Evolutionary conservation across 345 rosid genomes (phyloP).

Genomic region (Corchorus capsularis): DNA sequence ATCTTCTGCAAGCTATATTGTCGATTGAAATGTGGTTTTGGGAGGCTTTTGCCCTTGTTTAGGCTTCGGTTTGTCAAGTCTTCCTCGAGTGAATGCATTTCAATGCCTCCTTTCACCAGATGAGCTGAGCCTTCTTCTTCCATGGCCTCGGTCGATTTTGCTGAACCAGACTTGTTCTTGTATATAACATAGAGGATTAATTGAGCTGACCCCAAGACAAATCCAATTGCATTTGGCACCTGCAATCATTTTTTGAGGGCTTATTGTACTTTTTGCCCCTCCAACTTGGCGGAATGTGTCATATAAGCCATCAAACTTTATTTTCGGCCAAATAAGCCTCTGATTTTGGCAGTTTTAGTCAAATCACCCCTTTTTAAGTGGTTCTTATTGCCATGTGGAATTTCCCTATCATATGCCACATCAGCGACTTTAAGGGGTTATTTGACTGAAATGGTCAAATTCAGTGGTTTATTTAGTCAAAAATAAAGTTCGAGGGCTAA

Average conservation of each 20-base stretch:
- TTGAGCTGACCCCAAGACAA: conserved; percentile 51
- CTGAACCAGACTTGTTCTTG: conserved; percentile 33
- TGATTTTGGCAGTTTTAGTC: too few species aligned
- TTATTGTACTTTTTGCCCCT: too few species aligned
- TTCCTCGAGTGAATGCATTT: conserved; percentile 10
- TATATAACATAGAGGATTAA: conserved; percentile 46
- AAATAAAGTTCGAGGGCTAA: too few species aligned
- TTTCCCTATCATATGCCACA: too few species aligned
- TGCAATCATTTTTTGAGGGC: conserved; percentile 2
- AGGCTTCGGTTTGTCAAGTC: neutral
- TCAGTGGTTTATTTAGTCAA: too few species aligned
- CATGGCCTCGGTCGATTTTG: conserved; percentile 19
- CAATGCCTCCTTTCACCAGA: conserved; percentile 9
- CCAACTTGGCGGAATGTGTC: too few species aligned
- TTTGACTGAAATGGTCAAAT: too few species aligned
- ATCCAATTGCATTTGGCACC: conserved; percentile 59
- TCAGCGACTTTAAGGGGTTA: too few species aligned
- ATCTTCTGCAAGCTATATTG: conserved; percentile 14
- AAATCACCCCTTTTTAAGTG: too few species aligned
- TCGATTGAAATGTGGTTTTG: conserved; percentile 12
- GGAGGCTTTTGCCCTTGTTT: conserved; percentile 23
- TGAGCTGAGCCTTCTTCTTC: conserved; percentile 36
- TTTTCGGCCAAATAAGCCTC: too few species aligned
- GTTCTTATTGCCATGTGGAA: too few species aligned
- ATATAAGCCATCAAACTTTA: too few species aligned